A percentile compares a stretch with the other conserved stretches of the same genome.
These are phyloP conservation scores for Penicillium sp. DNA, from an alignment of 2,329 filamentous ascomycete genomes.

Conservation along the genomic window DNA sequence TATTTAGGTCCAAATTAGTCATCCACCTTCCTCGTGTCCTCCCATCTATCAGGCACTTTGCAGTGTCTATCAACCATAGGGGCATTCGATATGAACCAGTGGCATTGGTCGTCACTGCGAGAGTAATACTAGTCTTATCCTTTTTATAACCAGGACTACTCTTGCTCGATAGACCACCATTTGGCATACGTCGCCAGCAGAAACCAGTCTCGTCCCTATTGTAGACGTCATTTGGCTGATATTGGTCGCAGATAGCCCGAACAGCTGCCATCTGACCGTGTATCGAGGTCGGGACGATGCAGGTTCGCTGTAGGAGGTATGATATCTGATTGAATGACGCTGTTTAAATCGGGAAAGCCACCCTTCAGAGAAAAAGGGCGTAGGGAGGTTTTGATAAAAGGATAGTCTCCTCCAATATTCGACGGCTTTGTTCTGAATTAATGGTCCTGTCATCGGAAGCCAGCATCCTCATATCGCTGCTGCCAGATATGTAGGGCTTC, in stretches of 20 bases:
- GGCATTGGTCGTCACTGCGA: conserved; percentile 2
- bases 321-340: conserved; percentile 4
- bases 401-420: conserved; percentile 5
- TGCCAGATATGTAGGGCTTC: background rate
- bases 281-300: conserved; percentile 3
- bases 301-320: conserved; percentile 7
- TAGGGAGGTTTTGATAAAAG: background rate
- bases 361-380: conserved; percentile 1
- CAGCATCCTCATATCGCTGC: background rate
- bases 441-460: conserved; percentile 5
- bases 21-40: no score
- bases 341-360: conserved; percentile 3
- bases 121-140: conserved; percentile 2
- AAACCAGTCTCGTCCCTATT: conserved; percentile 1
- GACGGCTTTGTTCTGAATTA: background rate
- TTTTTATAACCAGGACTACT: background rate
- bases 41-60: no score
- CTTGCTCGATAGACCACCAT: background rate
- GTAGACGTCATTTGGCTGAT: conserved; percentile 6
- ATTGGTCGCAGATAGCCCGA: conserved; percentile 2
- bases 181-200: conserved; percentile 2
- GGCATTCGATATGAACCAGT: conserved; percentile 8
- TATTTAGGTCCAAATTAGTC: no score
- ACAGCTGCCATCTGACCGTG: background rate
- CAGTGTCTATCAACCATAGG: conserved; percentile 6